Evolutionary conservation across 139 green algal genomes (phyloP).

Genomic region (Volvox reticuliferus): DNA sequence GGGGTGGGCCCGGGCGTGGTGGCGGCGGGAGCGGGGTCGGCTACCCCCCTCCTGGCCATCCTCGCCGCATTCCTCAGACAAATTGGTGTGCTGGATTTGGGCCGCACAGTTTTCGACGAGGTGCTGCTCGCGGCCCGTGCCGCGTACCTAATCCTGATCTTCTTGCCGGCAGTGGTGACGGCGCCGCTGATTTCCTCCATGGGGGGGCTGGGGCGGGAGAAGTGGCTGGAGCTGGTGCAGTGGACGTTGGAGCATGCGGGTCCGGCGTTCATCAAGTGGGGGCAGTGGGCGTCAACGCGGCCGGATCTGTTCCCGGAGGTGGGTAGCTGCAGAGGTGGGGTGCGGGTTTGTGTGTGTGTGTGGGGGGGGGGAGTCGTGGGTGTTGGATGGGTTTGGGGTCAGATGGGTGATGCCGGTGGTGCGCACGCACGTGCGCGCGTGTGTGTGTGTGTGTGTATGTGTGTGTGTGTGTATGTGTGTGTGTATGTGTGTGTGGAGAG

Average conservation of each 20-base stretch:
- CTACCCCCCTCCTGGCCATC: background rate
- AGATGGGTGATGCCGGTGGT: no score
- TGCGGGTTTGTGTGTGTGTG: background rate
- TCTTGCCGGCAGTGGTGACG: conserved; percentile 70
- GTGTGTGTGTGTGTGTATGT: no score
- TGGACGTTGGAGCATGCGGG: conserved; percentile 85
- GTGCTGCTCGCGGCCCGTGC: conserved; percentile 58
- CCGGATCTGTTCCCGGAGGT: conserved; percentile 92
- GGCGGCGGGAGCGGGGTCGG: background rate
- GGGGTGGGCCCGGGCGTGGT: background rate
- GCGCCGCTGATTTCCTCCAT: conserved; percentile 58
- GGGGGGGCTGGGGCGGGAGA: conserved; percentile 46
- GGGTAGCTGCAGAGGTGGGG: background rate
- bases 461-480: no score
- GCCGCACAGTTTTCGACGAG: conserved; percentile 46
- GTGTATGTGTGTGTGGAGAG: no score
- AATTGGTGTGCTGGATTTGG: background rate
- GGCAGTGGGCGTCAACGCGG: conserved; percentile 88
- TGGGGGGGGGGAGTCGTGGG: background rate
- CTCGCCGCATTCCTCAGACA: background rate
- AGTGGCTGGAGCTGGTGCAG: conserved; percentile 81
- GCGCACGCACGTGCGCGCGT: no score
- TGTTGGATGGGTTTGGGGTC: no score
- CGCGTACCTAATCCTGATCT: conserved; percentile 76
- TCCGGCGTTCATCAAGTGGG: conserved; percentile 92